phyloP scores from a whole-genome alignment of 2,329 filamentous ascomycete genomes.

The Pestalotiopsis fici region DNA sequence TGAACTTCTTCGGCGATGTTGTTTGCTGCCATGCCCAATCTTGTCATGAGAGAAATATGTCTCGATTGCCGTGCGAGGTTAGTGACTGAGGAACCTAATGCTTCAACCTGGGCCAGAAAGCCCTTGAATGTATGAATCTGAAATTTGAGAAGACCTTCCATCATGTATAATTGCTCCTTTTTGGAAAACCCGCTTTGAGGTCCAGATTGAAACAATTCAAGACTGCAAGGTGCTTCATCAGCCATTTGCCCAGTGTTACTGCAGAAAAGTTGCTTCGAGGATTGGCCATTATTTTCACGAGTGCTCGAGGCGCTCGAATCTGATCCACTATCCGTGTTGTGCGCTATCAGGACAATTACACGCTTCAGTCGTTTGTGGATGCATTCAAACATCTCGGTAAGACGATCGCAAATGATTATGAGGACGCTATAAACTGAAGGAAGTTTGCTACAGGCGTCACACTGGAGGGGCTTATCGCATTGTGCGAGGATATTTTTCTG shows the following conservation, averaged over 20 bases:
- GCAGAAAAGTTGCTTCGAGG: conserved; percentile 26
- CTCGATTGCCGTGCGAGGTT: conserved; percentile 17
- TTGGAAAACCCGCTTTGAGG: conserved; percentile 25
- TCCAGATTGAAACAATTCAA: conserved; percentile 24
- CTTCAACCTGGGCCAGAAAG: conserved; percentile 17
- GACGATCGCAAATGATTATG: conserved; percentile 28
- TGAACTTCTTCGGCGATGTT: conserved; percentile 10
- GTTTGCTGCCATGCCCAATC: conserved; percentile 12
- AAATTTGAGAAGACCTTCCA: conserved; percentile 23
- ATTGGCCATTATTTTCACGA: conserved; percentile 21
- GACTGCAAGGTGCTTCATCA: conserved; percentile 19
- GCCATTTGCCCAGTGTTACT: conserved; percentile 10
- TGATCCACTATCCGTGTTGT: not conserved
- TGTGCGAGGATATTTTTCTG: conserved; percentile 30
- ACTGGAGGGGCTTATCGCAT: conserved; percentile 26
- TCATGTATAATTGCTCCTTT: conserved; percentile 31
- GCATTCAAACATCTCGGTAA: conserved; percentile 29
- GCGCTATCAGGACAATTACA: conserved; percentile 6
- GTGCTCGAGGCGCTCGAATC: not conserved
- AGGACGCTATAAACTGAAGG: conserved; percentile 20
- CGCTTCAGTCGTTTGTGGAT: conserved; percentile 19
- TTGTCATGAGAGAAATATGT: conserved; percentile 14
- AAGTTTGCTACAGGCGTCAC: conserved; percentile 16
- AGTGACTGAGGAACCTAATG: conserved; percentile 1
- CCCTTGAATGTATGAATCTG: conserved; percentile 25